Percentiles rank a stretch among this genome's conserved stretches.
These are phyloP conservation scores for Pythium aristosporum DNA, from an alignment of 352 stramenopile genomes.

Conservation along the genomic window DNA sequence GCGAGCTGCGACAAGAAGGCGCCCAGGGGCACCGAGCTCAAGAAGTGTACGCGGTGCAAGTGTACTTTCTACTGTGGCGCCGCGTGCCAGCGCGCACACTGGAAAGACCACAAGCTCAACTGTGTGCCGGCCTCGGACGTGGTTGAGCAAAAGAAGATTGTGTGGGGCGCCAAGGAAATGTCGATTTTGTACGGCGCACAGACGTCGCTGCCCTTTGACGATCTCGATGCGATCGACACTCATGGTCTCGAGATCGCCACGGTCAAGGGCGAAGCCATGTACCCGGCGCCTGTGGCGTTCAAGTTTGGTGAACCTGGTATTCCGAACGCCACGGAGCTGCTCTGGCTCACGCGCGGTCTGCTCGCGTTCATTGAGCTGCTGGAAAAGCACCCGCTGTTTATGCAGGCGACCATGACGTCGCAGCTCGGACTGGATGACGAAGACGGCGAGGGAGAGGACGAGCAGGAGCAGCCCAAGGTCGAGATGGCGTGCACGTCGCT, in stretches of 20 bases:
- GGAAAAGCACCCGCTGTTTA: conserved; percentile 64
- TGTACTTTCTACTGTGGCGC: conserved; percentile 84
- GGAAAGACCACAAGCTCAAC: conserved; percentile 84
- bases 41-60: conserved; percentile 82
- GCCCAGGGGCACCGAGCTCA: conserved; percentile 50
- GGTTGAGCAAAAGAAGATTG: conserved; percentile 40
- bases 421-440: conserved; percentile 57
- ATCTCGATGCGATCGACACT: conserved; percentile 71
- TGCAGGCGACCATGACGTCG: conserved; percentile 65
- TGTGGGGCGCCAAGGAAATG: conserved; percentile 82
- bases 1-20: conserved; percentile 80
- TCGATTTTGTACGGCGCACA: conserved; percentile 70
- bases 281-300: conserved; percentile 72
- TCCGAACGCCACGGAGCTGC: conserved; percentile 55
- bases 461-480: conserved; percentile 47
- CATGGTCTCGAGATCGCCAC: conserved; percentile 47
- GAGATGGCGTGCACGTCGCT: conserved; percentile 60
- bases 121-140: conserved; percentile 47
- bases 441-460: conserved; percentile 35
- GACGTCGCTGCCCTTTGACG: conserved; percentile 78
- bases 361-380: conserved; percentile 63
- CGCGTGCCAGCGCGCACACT: conserved; percentile 70
- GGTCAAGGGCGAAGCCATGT: conserved; percentile 46
- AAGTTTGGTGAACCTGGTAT: conserved; percentile 67
- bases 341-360: conserved; percentile 74